A percentile compares a stretch with the other conserved stretches of the same genome.
Conservation (phyloP, 2,329 filamentous ascomycete species). For the Cladophialophora chaetospira region DNA sequence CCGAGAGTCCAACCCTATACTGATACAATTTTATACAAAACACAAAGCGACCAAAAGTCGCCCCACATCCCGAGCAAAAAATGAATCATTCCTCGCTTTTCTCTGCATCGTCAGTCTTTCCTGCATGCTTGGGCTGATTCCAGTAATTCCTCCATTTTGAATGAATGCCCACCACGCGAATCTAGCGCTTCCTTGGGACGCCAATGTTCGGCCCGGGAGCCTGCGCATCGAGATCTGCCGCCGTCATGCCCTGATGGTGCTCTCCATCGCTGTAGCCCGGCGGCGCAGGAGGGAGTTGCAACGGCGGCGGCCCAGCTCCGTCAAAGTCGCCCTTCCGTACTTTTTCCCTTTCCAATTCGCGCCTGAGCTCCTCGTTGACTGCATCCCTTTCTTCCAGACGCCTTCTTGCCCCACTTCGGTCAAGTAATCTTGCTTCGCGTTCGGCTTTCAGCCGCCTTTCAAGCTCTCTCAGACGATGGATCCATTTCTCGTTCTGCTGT, state of each 20-base stretch:
- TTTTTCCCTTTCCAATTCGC: slow-evolving; percentile 63
- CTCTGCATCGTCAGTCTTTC: neutral
- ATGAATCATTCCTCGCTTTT: neutral
- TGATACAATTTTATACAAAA: slow-evolving; percentile 13
- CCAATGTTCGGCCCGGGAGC: slow-evolving; percentile 6
- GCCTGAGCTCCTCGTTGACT: slow-evolving; percentile 71
- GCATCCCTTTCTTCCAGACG: slow-evolving; percentile 73
- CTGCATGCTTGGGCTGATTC: neutral
- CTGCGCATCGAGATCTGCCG: neutral
- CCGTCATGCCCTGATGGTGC: neutral
- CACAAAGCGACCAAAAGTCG: neutral
- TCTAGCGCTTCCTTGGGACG: slow-evolving; percentile 28
- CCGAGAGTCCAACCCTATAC: neutral
- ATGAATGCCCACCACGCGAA: slow-evolving; percentile 21
- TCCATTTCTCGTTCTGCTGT: slow-evolving; percentile 73
- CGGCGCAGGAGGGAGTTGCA: slow-evolving; percentile 5
- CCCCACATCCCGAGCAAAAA: neutral
- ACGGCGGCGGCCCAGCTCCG: slow-evolving; percentile 3
- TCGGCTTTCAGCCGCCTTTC: slow-evolving; percentile 89
- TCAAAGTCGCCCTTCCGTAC: slow-evolving; percentile 36
- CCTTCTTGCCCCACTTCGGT: slow-evolving; percentile 79
- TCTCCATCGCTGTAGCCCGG: neutral
- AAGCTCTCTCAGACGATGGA: slow-evolving; percentile 80
- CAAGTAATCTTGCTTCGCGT: slow-evolving; percentile 79
- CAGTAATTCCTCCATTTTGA: slow-evolving; percentile 10